Percentiles rank a stretch among this genome's conserved stretches.
Evolutionary conservation across 148 eudicot species (phyloP).

Genomic region (Rhododendron simsii): DNA sequence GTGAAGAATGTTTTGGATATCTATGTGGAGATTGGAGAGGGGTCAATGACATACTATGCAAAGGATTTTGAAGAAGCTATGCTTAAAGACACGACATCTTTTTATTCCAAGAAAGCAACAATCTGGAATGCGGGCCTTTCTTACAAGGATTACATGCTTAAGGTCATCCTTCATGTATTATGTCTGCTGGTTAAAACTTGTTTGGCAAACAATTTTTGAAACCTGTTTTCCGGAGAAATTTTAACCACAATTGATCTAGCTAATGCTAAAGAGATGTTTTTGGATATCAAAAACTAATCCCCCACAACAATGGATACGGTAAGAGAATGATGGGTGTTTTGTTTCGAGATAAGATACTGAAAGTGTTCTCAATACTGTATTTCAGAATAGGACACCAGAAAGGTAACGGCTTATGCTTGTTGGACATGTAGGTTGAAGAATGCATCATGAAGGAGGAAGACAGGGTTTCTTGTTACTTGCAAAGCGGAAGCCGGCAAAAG

Average conservation of each 20-base stretch:
- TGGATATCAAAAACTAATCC: background rate
- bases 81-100: slow-evolving; percentile 72
- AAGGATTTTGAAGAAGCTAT: slow-evolving; percentile 72
- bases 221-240: background rate
- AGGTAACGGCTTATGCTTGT: background rate
- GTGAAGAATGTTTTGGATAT: slow-evolving; percentile 86
- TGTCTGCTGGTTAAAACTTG: background rate
- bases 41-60: slow-evolving; percentile 63
- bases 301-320: background rate
- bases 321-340: background rate
- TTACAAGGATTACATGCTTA: background rate
- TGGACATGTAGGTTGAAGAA: slow-evolving; percentile 17
- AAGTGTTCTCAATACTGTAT: background rate
- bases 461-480: slow-evolving; percentile 16
- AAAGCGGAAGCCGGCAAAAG: background rate
- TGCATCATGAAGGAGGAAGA: slow-evolving; percentile 18
- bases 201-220: background rate
- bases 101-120: slow-evolving; percentile 82
- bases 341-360: background rate
- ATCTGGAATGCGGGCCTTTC: slow-evolving; percentile 43
- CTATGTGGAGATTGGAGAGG: slow-evolving; percentile 89
- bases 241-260: background rate
- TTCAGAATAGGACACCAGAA: background rate
- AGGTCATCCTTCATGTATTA: background rate
- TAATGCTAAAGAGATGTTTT: background rate